Conservation (phyloP, 305 asterid species). For the Solanum hybrid region DNA sequence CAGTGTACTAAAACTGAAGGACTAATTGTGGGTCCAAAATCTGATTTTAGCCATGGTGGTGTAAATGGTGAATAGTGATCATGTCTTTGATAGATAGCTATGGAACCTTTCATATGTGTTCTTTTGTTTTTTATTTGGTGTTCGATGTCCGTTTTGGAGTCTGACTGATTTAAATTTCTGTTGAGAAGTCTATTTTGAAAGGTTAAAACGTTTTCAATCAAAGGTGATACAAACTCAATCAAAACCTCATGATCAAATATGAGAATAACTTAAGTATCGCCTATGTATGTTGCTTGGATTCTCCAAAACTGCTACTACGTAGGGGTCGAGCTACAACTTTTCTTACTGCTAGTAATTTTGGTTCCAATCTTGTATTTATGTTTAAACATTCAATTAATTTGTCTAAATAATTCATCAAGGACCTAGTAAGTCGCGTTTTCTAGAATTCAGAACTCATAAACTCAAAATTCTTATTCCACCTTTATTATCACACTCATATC, state of each 20-base stretch:
- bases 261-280: neutral
- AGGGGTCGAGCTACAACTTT: neutral
- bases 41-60: neutral
- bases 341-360: neutral
- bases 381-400: neutral
- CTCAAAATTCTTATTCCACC: neutral
- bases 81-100: neutral
- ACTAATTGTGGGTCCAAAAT: neutral
- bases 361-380: neutral
- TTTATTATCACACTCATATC: neutral
- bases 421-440: neutral
- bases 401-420: neutral
- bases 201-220: neutral
- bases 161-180: neutral
- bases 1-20: neutral
- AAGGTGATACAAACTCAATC: neutral
- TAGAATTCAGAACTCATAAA: neutral
- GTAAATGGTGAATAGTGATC: conserved; percentile 2
- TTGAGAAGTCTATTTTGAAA: neutral
- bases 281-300: neutral
- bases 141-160: accelerated
- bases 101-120: neutral
- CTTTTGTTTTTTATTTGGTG: neutral
- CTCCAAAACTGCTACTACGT: neutral
- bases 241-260: neutral